Conservation (phyloP, 805 yeast genomes). For the Yamadazyma nakazawae region DNA sequence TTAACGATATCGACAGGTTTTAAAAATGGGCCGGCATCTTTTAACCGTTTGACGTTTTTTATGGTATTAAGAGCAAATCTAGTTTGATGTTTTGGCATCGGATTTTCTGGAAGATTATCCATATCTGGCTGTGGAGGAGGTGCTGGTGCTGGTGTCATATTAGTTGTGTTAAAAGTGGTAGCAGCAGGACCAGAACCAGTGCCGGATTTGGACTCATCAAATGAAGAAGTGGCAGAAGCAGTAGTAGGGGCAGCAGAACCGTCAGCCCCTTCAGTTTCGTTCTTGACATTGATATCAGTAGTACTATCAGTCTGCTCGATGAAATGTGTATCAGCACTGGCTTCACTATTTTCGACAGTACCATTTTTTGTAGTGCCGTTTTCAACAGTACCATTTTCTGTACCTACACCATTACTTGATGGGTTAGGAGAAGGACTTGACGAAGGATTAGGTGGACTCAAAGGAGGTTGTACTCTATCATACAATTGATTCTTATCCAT, state of each 20-base stretch:
- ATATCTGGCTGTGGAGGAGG: conserved; percentile 74
- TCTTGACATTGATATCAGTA: not conserved
- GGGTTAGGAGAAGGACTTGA: conserved; percentile 40
- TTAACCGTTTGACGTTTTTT: conserved; percentile 82
- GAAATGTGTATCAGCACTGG: not conserved
- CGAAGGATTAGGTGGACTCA: conserved; percentile 37
- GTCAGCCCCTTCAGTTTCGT: not conserved
- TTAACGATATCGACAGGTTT: conserved; percentile 88
- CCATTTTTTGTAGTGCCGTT: not conserved
- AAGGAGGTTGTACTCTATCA: conserved; percentile 10
- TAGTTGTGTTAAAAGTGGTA: conserved; percentile 13
- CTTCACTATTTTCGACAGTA: not conserved
- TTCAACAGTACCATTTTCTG: not conserved
- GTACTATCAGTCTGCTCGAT: not conserved
- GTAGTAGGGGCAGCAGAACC: not conserved
- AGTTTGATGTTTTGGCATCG: conserved; percentile 80
- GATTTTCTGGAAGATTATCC: conserved; percentile 60
- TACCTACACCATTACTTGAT: conserved; percentile 23
- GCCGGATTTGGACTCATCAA: not conserved
- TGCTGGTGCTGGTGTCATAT: conserved; percentile 61
- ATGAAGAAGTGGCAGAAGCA: not conserved
- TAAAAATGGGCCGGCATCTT: conserved; percentile 88
- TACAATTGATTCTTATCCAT: conserved; percentile 8
- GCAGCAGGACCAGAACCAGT: conserved; percentile 8
- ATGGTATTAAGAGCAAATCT: conserved; percentile 75